phyloP scores from a whole-genome alignment of 805 yeast species.

The Wickerhamomyces kurtzmanii region DNA sequence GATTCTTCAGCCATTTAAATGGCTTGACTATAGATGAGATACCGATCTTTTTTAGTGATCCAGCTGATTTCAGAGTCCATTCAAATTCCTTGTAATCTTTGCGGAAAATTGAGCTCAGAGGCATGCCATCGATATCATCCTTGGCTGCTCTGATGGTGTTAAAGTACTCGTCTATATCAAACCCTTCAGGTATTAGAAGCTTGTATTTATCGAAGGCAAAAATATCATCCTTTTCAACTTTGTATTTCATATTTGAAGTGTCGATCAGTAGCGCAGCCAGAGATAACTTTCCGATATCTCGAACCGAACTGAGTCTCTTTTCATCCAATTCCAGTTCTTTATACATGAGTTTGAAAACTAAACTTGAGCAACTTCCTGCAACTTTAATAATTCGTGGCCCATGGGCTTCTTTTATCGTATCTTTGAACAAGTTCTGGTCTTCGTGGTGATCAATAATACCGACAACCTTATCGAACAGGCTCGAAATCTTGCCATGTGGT shows the following conservation, averaged over 20 bases:
- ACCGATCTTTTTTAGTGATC: conserved; percentile 38
- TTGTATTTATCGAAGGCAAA: conserved; percentile 31
- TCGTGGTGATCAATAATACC: conserved; percentile 86
- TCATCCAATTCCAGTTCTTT: conserved; percentile 8
- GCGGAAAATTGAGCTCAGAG: conserved; percentile 50
- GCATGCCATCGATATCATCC: conserved; percentile 51
- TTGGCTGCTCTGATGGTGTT: conserved; percentile 37
- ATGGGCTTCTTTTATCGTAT: conserved; percentile 21
- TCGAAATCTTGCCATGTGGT: conserved; percentile 37
- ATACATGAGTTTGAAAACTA: conserved; percentile 60
- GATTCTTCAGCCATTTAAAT: conserved; percentile 38
- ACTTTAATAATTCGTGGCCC: conserved; percentile 52
- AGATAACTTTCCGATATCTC: conserved; percentile 34
- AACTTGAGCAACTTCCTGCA: conserved; percentile 73
- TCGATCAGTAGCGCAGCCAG: conserved; percentile 70
- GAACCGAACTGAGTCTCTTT: conserved; percentile 8
- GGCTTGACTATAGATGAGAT: conserved; percentile 69
- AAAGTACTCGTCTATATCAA: conserved; percentile 18
- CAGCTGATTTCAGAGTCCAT: conserved; percentile 19
- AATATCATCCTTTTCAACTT: conserved; percentile 53
- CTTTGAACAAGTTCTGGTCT: conserved; percentile 43
- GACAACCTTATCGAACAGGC: conserved; percentile 25
- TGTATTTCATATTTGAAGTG: conserved; percentile 56
- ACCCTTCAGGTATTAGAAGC: conserved; percentile 6
- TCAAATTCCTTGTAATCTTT: conserved; percentile 80